Evolutionary conservation across 108 stramenopile species (phyloP), one percentile per base, ranked within the genome.

Genomic region (Nannochloropsis gaditana): DNA sequence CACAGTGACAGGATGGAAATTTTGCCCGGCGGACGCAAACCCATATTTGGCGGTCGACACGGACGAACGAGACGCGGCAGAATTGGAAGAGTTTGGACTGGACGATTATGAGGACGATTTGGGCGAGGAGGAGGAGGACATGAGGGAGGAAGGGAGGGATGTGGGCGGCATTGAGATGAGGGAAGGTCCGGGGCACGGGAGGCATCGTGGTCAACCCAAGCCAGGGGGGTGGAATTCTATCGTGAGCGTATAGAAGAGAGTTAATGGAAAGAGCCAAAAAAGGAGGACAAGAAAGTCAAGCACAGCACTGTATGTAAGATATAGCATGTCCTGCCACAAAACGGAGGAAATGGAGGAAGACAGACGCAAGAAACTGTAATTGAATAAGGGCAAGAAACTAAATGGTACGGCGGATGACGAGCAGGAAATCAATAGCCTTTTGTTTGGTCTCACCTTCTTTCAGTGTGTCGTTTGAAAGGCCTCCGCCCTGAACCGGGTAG

Each of bases 21-120:
- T 99, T 86, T 89, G 92, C 45, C 96, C 96, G 0, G 92, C 92
- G 89, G 85, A 85, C 9, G 95, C 94, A 15, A 96, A 96, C 87
- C 93, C 94, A 9, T 96, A 96, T 85, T 45, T 95, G 83, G 79
- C 85, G 79, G 84, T 94, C 6, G 44, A 79, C 8, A 44, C 85
- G 41, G 84, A 83, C 19, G 59, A 73, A n/a, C 15, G 59, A 2
- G 59, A 50, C 11, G 47, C 47, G 10, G 47, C 47, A 50, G 47
- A 85, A 41, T 31, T 59, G n/a, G 31, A n/a, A 85, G 84, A 79
- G 79, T 73, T 79, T 79, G 84, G 84, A 1, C 9, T 79, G 79
- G 84, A 79, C 9, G 84, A 59, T 85, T 21, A 44, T 73, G 47
- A 79, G 17, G 84, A 21, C 41, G 84, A 80, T 41, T 45, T 84